Evolutionary conservation across 345 rosid genomes (phyloP), one percentile per base, ranked within the genome.

Genomic region (Eucalyptus paniculata): DNA sequence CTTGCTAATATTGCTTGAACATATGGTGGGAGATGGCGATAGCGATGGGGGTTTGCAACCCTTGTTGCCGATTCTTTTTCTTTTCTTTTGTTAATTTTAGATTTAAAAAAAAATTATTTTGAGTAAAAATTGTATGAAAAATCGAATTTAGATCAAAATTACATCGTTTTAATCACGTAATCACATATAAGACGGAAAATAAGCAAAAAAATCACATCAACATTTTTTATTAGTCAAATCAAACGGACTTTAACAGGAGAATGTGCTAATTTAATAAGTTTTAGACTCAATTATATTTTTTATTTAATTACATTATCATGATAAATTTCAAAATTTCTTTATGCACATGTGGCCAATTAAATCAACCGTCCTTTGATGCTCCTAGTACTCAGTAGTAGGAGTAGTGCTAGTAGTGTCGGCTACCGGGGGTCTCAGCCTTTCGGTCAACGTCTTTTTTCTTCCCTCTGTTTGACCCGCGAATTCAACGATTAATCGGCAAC

Each of bases 171-270:
- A 53, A 1, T 0, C 26, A 53, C 26, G 2, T 19, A 0, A 53
- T 53, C 5, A 19, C 0, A 0, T 1, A 0, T 1, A 0, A 8
- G n/a, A n/a, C n/a, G n/a, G n/a, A n/a, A n/a, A n/a, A n/a, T n/a
- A n/a, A n/a, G n/a, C n/a, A n/a, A n/a, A n/a, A n/a, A n/a, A n/a
- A n/a, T n/a, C n/a, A n/a, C 2, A 0, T 53, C 26, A 8, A 53
- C 0, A 8, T 53, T 53, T 53, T 8, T 0, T 19, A 53, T 53
- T 3, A 53, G 9, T 53, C 1, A 19, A 53, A 8, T 53, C 0
- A 0, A 18, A n/a, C n/a, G n/a, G n/a, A n/a, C n/a, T n/a, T n/a
- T n/a, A n/a, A n/a, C n/a, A n/a, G n/a, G n/a, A n/a, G n/a, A n/a
- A n/a, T n/a, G n/a, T n/a, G n/a, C n/a, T n/a, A n/a, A n/a, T n/a